Evolutionary conservation across 345 rosid species (phyloP), one percentile per base, ranked within the genome.

Genomic region (Moringa oleifera): DNA sequence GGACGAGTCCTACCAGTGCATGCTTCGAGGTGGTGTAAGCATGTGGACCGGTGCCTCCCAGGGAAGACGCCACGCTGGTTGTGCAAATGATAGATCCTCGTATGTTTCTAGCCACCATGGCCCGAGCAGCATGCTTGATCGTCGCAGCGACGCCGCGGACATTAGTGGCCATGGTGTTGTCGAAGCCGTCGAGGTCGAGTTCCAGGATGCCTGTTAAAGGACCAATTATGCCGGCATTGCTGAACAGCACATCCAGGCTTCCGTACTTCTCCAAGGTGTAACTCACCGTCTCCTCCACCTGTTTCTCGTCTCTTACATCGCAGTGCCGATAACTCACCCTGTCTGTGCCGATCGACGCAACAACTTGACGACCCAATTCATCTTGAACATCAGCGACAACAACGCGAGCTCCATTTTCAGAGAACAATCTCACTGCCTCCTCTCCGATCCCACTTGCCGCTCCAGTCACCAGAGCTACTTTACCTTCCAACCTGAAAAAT

Each of bases 381-480:
- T 89, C 95, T 51, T 89, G 95, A 58, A 92, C 73, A 59, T 92
- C 98, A 1, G 80, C 91, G 0, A 68, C 77, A 0, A 92, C 86
- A 51, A 89, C 88, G 25, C 66, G 68, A 31, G 95, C 95, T 0
- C 98, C 98, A 13, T 87, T 71, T 22, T 85, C 77, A 0, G 72
- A 76, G 25, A 92, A 92, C 25, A 92, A 58, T 64, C 79, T 76
- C 36, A 66, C 93, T 20, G 97, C 78, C 57, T 77, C 88, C 54
- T 84, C 95, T 1, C 98, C 98, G 57, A 92, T 92, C 45, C 98
- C 98, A 21, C 98, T 89, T 8, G 97, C 97, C 51, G 80, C 95
- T 1, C 98, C 97, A 0, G 97, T 92, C 25, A 92, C 75, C 24
- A 92, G 74, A 17, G 87, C 95, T 36, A 92, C 82, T 76, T 92